These are phyloP conservation scores for Gloeopeniophorella convolvens DNA, from an alignment of 768 basidiomycete species.

Conservation along the genomic window DNA sequence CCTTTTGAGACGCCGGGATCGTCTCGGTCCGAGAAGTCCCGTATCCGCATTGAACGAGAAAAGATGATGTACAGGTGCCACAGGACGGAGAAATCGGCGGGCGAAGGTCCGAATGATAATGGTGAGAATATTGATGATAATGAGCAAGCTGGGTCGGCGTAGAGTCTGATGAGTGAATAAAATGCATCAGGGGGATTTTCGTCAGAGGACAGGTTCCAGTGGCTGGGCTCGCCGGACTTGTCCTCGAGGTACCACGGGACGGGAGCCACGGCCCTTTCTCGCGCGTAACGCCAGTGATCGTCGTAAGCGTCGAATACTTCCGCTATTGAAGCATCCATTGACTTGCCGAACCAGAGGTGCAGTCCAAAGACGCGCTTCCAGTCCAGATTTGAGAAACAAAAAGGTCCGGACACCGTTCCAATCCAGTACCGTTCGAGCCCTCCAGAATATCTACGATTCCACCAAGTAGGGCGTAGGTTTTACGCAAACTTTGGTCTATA, in stretches of 20 bases:
- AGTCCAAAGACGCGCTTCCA: slow-evolving; percentile 94
- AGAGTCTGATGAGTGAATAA: slow-evolving; percentile 74
- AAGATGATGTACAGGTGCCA: slow-evolving; percentile 94
- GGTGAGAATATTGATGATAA: slow-evolving; percentile 66
- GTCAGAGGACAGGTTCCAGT: slow-evolving; percentile 40
- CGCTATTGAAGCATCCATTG: slow-evolving; percentile 62
- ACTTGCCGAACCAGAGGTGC: slow-evolving; percentile 81
- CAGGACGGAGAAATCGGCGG: slow-evolving; percentile 73
- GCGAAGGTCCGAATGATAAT: slow-evolving; percentile 65
- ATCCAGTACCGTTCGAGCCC: slow-evolving; percentile 45
- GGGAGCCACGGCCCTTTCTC: slow-evolving; percentile 43
- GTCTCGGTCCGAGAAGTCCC: slow-evolving; percentile 84
- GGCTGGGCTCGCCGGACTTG: slow-evolving; percentile 20
- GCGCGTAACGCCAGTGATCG: slow-evolving; percentile 31
- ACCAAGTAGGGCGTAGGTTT: slow-evolving; percentile 76
- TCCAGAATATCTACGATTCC: slow-evolving; percentile 62
- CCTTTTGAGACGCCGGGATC: slow-evolving; percentile 35
- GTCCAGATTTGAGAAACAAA: slow-evolving; percentile 65
- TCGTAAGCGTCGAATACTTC: slow-evolving; percentile 64
- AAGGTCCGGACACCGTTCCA: slow-evolving; percentile 49
- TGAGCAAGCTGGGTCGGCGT: slow-evolving; percentile 64
- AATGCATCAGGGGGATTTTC: slow-evolving; percentile 59
- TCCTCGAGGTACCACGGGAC: slow-evolving; percentile 51
- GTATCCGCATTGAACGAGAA: slow-evolving; percentile 70
- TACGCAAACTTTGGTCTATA: slow-evolving; percentile 60